Conservation (phyloP, 2,329 filamentous ascomycete genomes). For the Aspergillus ibericus region DNA sequence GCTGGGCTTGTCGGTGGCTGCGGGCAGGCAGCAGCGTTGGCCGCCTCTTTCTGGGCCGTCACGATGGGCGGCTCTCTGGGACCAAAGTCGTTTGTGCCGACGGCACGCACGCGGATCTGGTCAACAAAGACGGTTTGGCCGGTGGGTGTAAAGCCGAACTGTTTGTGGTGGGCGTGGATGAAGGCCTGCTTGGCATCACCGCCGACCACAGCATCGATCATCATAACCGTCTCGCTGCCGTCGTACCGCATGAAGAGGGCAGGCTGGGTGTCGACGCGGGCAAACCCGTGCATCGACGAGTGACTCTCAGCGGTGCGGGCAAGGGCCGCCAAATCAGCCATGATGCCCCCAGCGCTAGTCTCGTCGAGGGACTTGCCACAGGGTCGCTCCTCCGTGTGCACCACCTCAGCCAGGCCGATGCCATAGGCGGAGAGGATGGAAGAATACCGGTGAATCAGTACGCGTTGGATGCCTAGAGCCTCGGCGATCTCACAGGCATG, state of each 20-base stretch:
- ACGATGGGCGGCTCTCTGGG: no score
- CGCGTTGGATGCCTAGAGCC: constrained; percentile 76
- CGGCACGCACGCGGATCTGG: constrained; percentile 36
- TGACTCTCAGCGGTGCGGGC: no score
- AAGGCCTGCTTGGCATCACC: constrained; percentile 41
- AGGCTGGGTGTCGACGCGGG: no score
- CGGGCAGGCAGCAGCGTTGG: no score
- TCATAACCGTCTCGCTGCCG: constrained; percentile 47
- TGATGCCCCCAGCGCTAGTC: not conserved
- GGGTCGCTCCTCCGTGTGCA: constrained; percentile 62
- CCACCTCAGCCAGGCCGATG: constrained; percentile 86
- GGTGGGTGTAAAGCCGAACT: constrained; percentile 42
- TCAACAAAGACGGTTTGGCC: constrained; percentile 40
- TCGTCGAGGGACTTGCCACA: constrained; percentile 23
- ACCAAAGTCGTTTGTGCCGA: no score
- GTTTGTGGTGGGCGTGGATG: constrained; percentile 39
- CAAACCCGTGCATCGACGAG: not conserved
- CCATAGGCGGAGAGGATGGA: constrained; percentile 88
- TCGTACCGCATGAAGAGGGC: constrained; percentile 46
- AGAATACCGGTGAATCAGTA: constrained; percentile 81
- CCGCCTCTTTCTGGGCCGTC: no score
- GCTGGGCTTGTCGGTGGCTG: no score
- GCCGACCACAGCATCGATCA: constrained; percentile 39
- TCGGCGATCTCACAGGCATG: constrained; percentile 86
- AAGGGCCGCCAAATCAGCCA: no score